Conservation (phyloP, 2,329 filamentous ascomycete species). For the Davidsoniella australis region DNA sequence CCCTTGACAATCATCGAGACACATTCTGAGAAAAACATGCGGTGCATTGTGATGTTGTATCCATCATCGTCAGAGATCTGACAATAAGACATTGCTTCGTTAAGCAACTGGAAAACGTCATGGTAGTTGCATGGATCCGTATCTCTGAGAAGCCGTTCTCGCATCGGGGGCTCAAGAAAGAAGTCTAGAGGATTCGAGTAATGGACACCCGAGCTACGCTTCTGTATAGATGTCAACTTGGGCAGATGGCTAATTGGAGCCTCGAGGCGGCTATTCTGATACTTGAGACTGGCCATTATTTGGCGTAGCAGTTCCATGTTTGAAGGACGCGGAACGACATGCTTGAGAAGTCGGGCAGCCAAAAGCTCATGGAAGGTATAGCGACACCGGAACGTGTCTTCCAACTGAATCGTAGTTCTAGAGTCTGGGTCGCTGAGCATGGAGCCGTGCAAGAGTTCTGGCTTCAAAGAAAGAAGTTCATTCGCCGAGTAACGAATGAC, state of each 20-base stretch:
- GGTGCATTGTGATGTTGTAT: constrained; percentile 5
- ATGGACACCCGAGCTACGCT: not conserved
- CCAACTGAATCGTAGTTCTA: not conserved
- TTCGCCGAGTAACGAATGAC: too few species aligned
- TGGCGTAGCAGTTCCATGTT: constrained; percentile 8
- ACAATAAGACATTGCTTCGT: not conserved
- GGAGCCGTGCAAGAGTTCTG: too few species aligned
- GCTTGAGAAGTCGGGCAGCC: not conserved
- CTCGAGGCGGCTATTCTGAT: not conserved
- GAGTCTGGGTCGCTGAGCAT: not conserved
- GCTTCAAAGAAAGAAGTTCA: too few species aligned
- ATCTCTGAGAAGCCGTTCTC: not conserved
- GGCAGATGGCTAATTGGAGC: not conserved
- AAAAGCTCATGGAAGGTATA: constrained; percentile 8
- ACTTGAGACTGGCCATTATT: not conserved
- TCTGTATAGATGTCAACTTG: not conserved
- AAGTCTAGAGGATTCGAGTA: constrained; percentile 3
- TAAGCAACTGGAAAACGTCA: not conserved
- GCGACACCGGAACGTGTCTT: not conserved
- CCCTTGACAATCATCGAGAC: not conserved
- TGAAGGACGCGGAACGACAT: constrained; percentile 5
- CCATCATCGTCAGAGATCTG: constrained; percentile 5
- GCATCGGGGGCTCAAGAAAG: not conserved
- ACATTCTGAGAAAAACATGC: constrained; percentile 4
- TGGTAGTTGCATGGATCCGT: not conserved